Base-by-base conservation (phyloP, 2,329 filamentous ascomycete species). In the Fusarium sp. region DNA sequence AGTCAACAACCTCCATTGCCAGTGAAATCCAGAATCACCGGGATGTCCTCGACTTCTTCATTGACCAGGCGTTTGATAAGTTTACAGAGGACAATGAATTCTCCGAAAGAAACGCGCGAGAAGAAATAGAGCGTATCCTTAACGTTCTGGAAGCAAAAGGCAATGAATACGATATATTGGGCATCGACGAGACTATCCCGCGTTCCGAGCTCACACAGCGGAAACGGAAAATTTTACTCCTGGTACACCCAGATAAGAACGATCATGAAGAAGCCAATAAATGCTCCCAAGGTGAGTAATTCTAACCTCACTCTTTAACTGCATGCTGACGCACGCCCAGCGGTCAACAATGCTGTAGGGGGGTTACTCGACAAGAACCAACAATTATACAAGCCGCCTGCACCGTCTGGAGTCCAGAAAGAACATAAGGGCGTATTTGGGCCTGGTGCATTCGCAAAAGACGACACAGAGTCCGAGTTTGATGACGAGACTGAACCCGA, bases 51-150 rank as follows among this genome's bases (percentile, higher is more conserved):
- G 30, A 60, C 23, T 60, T 60, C 33, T 60, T 60, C 23, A 2
- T 60, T 7, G 23, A 60, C 23, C 6, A 60, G 23, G 38, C 40
- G 15, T 35, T 60, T 18, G 38, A 60, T 32, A 4, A 23, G 30
- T 20, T 17, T 6, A 41, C 52, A 32, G 7, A 30, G 6, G 27
- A 60, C 38, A 42, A 9, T 30, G 57, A 60, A 38, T 23, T 17
- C 7, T 15, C n/a, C 9, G 0, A 32, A n/a, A 41, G 57, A 18
- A 13, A 32, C 14, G 20, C 15, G 37, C 23, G 14, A 14, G 30
- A 44, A 53, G 57, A 60, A 35, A 53, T 45, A 60, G 46, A 60
- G 26, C 20, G 30, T 27, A 60, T 60, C 9, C 40, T 60, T n/a
- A 30, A 37, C 40, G 12, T 52, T 42, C 23, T 40, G 18, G 11